Evolutionary conservation across 164 flowering plant species (phyloP).

Genomic region (Nymphaea colorata): DNA sequence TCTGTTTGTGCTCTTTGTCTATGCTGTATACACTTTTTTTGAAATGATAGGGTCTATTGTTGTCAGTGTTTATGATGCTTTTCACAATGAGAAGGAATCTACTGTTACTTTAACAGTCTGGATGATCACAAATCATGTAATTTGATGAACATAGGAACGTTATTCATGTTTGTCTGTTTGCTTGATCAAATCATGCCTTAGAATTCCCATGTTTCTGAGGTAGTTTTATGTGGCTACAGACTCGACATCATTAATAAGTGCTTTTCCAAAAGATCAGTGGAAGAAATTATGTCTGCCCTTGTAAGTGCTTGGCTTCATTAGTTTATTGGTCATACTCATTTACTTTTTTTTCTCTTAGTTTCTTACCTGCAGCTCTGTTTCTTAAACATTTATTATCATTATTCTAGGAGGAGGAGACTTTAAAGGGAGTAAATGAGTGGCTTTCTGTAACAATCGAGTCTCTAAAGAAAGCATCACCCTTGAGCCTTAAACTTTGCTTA

Average conservation of each 20-base stretch:
- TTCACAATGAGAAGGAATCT: no score
- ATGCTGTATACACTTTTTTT: no score
- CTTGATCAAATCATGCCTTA: no score
- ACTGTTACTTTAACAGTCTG: no score
- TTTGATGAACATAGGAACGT: no score
- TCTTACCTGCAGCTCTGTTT: not conserved
- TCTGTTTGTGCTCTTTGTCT: no score
- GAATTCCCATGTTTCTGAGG: not conserved
- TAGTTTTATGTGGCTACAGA: constrained; percentile 21
- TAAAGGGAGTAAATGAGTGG: constrained; percentile 37
- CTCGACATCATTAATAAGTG: constrained; percentile 44
- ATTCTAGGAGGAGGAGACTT: constrained; percentile 41
- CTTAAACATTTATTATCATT: no score
- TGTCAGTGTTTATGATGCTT: no score
- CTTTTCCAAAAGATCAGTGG: constrained; percentile 24
- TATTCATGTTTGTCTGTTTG: no score
- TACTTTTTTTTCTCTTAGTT: not conserved
- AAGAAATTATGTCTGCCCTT: constrained; percentile 28
- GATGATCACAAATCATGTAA: no score
- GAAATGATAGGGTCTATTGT: no score
- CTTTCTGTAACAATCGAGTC: constrained; percentile 29
- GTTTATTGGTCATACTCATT: not conserved
- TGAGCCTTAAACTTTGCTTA: constrained; percentile 64
- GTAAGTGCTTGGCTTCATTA: constrained; percentile 27
- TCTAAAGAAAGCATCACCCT: constrained; percentile 73